These are phyloP conservation scores for Murraya koenigii DNA, from an alignment of 345 rosid species.

Conservation along the genomic window DNA sequence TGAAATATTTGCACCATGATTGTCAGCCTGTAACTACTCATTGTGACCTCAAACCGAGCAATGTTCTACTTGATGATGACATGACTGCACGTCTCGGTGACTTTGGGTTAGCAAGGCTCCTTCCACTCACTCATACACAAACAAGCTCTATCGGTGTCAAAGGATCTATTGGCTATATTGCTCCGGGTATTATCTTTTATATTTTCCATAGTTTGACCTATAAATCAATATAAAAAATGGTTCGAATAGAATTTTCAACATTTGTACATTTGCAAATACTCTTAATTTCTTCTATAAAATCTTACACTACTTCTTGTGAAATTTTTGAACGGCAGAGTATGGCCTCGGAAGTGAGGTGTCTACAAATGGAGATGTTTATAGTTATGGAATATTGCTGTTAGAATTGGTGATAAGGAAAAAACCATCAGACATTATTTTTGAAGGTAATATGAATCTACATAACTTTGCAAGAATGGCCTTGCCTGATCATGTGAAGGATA, in stretches of 20 bases:
- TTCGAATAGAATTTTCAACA: background rate
- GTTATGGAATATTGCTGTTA: background rate
- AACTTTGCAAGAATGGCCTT: no score
- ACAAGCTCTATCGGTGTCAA: background rate
- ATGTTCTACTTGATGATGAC: background rate
- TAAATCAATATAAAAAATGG: background rate
- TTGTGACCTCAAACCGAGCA: background rate
- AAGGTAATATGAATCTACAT: no score
- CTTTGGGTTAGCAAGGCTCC: background rate
- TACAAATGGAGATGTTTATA: background rate
- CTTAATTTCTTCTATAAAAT: no score
- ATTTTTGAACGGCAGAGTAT: background rate
- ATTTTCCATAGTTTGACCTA: background rate
- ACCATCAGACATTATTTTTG: no score
- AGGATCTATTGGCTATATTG: background rate
- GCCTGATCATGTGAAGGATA: no score
- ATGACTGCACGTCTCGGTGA: background rate
- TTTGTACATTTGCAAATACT: no score
- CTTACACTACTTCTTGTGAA: background rate
- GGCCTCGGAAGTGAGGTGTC: background rate
- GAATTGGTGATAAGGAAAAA: background rate
- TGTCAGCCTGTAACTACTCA: background rate
- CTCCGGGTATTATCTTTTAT: background rate
- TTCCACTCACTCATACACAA: background rate
- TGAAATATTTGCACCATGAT: background rate